Evolutionary conservation across 1,284 basidiomycete genomes (phyloP).

Genomic region (Cryptococcus maquisensis): DNA sequence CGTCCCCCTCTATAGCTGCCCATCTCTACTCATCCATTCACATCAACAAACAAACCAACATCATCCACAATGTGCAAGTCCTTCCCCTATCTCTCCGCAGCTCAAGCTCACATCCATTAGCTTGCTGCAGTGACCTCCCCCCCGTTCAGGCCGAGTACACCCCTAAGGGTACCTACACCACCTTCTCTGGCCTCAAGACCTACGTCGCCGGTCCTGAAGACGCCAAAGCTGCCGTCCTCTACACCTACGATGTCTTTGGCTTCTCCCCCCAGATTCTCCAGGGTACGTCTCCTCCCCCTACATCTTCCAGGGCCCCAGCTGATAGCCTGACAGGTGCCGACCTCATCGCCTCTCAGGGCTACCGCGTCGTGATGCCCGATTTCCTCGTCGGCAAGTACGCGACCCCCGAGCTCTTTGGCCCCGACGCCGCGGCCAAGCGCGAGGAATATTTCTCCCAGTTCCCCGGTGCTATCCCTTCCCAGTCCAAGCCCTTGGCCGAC

Average conservation of each 20-base stretch:
- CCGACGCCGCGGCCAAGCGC: constrained; percentile 25
- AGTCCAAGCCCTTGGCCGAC: constrained; percentile 33
- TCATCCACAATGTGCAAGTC: no score
- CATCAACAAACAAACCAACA: no score
- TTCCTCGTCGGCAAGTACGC: constrained; percentile 48
- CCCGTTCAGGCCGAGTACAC: constrained; percentile 52
- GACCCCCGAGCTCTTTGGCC: constrained; percentile 40
- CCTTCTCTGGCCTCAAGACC: constrained; percentile 46
- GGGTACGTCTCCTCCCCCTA: constrained; percentile 29
- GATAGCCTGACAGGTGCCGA: constrained; percentile 37
- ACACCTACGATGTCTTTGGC: constrained; percentile 50
- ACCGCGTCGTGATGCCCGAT: constrained; percentile 51
- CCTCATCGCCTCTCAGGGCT: constrained; percentile 45
- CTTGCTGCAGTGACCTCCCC: constrained; percentile 52
- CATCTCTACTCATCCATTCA: no score
- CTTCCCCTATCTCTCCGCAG: neutral
- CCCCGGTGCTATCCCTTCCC: constrained; percentile 34
- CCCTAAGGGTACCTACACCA: constrained; percentile 48
- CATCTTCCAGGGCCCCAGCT: neutral
- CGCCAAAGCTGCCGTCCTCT: constrained; percentile 35
- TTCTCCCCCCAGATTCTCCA: constrained; percentile 51
- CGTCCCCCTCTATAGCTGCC: no score
- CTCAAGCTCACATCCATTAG: constrained; percentile 14
- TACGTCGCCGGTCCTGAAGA: constrained; percentile 40
- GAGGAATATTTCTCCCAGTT: constrained; percentile 36